Conservation (phyloP, 331 rosid species). For the Quercus lobata region DNA sequence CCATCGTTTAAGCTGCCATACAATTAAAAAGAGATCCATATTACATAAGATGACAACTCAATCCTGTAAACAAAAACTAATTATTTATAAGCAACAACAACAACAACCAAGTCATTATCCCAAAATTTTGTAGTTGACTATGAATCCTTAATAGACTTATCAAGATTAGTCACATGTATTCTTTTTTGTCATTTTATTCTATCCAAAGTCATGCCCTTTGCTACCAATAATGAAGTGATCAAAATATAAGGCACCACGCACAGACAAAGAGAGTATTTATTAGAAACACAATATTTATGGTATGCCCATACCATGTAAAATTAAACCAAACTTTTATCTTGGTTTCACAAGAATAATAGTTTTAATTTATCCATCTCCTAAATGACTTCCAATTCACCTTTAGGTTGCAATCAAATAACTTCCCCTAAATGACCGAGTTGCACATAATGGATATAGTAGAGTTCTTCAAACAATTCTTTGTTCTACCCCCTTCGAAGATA, state of each 20-base stretch:
- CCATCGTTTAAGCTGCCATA: conserved; percentile 77
- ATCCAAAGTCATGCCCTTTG: too few species aligned
- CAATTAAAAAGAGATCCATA: conserved; percentile 9
- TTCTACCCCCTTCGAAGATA: not conserved
- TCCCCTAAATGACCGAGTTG: not conserved
- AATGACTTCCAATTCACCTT: not conserved
- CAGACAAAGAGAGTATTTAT: too few species aligned
- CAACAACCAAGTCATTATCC: too few species aligned
- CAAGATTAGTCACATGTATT: too few species aligned
- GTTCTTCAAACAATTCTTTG: not conserved
- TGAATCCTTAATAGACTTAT: too few species aligned
- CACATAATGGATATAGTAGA: not conserved
- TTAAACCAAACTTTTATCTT: not conserved
- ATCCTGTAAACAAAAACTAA: not conserved
- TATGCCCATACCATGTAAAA: not conserved
- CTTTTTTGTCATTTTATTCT: too few species aligned
- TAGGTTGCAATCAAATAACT: not conserved
- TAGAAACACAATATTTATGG: not conserved
- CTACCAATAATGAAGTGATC: too few species aligned
- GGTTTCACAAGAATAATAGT: not conserved
- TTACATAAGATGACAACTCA: conserved; percentile 2
- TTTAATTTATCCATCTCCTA: not conserved
- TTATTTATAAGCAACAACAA: not conserved
- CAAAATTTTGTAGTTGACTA: too few species aligned
- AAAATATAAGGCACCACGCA: too few species aligned